A percentile compares a stretch with the other conserved stretches of the same genome.
These are phyloP conservation scores for Agrocybe praecox DNA, from an alignment of 768 basidiomycete genomes.

Conservation along the genomic window DNA sequence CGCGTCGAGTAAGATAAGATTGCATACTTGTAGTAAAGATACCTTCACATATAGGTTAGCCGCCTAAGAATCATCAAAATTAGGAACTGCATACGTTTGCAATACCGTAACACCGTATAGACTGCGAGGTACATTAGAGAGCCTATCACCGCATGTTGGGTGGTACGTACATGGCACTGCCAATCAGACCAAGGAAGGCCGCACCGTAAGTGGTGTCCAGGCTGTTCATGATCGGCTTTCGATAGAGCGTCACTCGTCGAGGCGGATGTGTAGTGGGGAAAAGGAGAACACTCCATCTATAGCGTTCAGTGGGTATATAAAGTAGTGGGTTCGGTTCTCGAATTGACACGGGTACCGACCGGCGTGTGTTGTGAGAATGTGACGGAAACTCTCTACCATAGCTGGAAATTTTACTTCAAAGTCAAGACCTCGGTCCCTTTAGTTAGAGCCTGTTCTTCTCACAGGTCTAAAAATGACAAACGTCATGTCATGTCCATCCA, in stretches of 20 bases:
- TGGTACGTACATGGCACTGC: slow-evolving; percentile 42
- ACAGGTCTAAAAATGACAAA: not conserved
- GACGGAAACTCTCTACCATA: slow-evolving; percentile 11
- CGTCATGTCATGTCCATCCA: not conserved
- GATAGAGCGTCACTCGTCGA: not conserved
- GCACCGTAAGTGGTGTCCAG: slow-evolving; percentile 50
- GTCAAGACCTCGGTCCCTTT: slow-evolving; percentile 8
- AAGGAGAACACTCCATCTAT: slow-evolving; percentile 6
- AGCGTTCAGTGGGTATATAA: slow-evolving; percentile 10
- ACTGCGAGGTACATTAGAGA: slow-evolving; percentile 22
- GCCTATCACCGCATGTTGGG: not conserved
- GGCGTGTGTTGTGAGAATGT: slow-evolving; percentile 8
- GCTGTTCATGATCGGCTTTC: slow-evolving; percentile 55
- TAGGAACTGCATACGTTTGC: slow-evolving; percentile 34
- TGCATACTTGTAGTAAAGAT: slow-evolving; percentile 42
- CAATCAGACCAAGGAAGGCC: slow-evolving; percentile 46
- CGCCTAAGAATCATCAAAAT: not conserved
- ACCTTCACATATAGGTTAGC: slow-evolving; percentile 25
- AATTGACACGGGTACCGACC: slow-evolving; percentile 1
- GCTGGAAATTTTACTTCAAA: slow-evolving; percentile 1
- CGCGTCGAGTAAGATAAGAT: not conserved
- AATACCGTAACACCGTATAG: slow-evolving; percentile 50
- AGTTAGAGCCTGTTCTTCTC: slow-evolving; percentile 6
- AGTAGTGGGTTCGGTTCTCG: not conserved
- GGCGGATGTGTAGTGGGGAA: slow-evolving; percentile 10